Conservation (phyloP, 2,329 filamentous ascomycete species). For the Furcasterigmium furcatum region DNA sequence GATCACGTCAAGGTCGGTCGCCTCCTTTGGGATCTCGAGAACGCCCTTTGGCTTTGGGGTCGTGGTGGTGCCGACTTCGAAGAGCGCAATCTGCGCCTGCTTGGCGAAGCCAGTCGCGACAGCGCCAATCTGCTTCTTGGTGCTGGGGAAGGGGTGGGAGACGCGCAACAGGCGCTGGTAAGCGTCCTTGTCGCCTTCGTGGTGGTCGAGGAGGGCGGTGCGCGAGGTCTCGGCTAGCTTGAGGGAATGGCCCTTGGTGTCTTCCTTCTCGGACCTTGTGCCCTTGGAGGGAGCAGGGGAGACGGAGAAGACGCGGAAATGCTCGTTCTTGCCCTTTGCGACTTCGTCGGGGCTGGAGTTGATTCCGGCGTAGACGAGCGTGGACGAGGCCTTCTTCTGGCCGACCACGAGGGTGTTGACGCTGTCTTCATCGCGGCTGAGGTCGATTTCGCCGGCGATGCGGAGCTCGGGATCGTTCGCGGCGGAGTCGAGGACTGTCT, state of each 20-base stretch:
- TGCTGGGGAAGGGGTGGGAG: slow-evolving; percentile 38
- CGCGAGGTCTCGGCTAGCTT: slow-evolving; percentile 51
- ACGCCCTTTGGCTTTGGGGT: slow-evolving; percentile 46
- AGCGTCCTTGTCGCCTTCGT: slow-evolving; percentile 43
- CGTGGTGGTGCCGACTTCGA: slow-evolving; percentile 59
- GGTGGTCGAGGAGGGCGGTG: slow-evolving; percentile 47
- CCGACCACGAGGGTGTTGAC: slow-evolving; percentile 79
- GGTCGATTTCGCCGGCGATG: slow-evolving; percentile 67
- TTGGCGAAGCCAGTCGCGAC: slow-evolving; percentile 76
- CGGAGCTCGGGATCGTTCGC: slow-evolving; percentile 56
- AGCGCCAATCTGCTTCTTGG: slow-evolving; percentile 65
- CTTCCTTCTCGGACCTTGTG: slow-evolving; percentile 24
- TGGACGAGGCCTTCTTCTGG: slow-evolving; percentile 42
- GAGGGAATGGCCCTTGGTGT: slow-evolving; percentile 28
- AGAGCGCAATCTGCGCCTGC: slow-evolving; percentile 75
- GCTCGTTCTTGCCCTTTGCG: slow-evolving; percentile 74
- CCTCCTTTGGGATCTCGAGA: slow-evolving; percentile 51
- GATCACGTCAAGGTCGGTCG: slow-evolving; percentile 67
- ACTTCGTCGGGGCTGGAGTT: slow-evolving; percentile 76
- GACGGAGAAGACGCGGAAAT: slow-evolving; percentile 75
- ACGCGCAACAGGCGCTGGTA: slow-evolving; percentile 60
- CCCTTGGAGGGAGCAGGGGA: slow-evolving; percentile 23
- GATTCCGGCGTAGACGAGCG: slow-evolving; percentile 70
- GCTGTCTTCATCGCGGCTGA: slow-evolving; percentile 83
- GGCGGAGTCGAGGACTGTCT: slow-evolving; percentile 72